Evolutionary conservation across 805 yeast genomes (phyloP).

Genomic region (Candida mattraensis): DNA sequence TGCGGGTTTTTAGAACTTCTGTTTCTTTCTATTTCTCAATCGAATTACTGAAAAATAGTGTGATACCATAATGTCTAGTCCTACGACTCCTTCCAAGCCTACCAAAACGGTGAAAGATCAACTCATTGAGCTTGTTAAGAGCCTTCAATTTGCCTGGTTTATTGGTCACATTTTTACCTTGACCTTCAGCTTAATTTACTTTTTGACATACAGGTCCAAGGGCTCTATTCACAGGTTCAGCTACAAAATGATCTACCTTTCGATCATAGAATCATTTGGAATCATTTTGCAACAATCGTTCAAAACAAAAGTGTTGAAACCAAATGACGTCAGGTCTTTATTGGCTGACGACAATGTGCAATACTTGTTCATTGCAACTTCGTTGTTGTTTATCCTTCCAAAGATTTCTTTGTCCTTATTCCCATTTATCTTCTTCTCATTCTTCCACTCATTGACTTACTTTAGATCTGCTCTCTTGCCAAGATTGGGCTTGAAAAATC

Average conservation of each 20-base stretch:
- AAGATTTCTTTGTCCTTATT: slow-evolving; percentile 59
- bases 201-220: slow-evolving; percentile 34
- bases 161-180: slow-evolving; percentile 54
- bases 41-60: too few relatives aligned
- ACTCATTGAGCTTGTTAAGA: slow-evolving; percentile 29
- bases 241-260: slow-evolving; percentile 61
- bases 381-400: slow-evolving; percentile 58
- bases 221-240: slow-evolving; percentile 40
- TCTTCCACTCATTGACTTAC: slow-evolving; percentile 81
- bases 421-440: slow-evolving; percentile 76
- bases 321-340: slow-evolving; percentile 27
- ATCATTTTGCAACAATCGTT: slow-evolving; percentile 68
- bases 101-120: slow-evolving; percentile 12
- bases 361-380: slow-evolving; percentile 58
- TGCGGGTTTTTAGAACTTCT: too few relatives aligned
- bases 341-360: slow-evolving; percentile 50
- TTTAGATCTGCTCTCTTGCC: slow-evolving; percentile 67
- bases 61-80: slow-evolving; percentile 7
- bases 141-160: slow-evolving; percentile 79
- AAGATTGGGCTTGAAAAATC: slow-evolving; percentile 38
- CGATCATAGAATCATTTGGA: slow-evolving; percentile 72
- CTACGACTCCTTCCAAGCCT: slow-evolving; percentile 9
- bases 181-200: slow-evolving; percentile 39
- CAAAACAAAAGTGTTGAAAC: slow-evolving; percentile 32
- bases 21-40: slow-evolving; percentile 1